phyloP scores from a whole-genome alignment of 805 yeast species.

The Yarrowia keelungensis region DNA sequence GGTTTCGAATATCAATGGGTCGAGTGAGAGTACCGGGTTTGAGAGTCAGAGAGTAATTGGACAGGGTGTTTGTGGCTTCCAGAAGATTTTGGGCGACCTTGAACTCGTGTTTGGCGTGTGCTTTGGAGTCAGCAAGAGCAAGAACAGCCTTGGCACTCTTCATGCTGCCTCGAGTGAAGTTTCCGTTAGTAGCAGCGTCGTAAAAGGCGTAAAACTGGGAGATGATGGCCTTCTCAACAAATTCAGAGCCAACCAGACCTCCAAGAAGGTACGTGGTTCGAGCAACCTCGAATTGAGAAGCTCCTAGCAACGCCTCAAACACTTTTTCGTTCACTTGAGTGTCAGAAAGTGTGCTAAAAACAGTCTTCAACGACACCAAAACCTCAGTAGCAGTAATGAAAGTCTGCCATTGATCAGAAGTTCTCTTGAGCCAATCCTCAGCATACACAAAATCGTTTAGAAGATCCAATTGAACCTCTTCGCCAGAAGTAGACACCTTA shows the following conservation, averaged over 20 bases:
- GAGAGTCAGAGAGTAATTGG: slow-evolving; percentile 46
- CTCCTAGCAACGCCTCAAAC: slow-evolving; percentile 43
- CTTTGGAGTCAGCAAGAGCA: slow-evolving; percentile 41
- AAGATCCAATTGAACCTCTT: slow-evolving; percentile 5
- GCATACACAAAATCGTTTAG: slow-evolving; percentile 22
- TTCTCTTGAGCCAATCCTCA: slow-evolving; percentile 21
- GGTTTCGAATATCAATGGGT: slow-evolving; percentile 45
- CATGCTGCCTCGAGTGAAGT: slow-evolving; percentile 53
- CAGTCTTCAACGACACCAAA: slow-evolving; percentile 20
- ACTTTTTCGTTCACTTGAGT: slow-evolving; percentile 38
- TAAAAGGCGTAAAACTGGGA: slow-evolving; percentile 54
- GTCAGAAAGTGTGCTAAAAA: slow-evolving; percentile 32
- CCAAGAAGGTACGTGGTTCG: slow-evolving; percentile 23
- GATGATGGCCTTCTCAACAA: slow-evolving; percentile 40
- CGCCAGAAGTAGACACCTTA: slow-evolving; percentile 12
- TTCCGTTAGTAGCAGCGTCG: slow-evolving; percentile 55
- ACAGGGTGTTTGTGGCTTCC: slow-evolving; percentile 46
- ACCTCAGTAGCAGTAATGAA: slow-evolving; percentile 19
- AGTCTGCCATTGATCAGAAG: slow-evolving; percentile 23
- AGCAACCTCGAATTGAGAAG: slow-evolving; percentile 46
- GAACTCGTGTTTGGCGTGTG: slow-evolving; percentile 39
- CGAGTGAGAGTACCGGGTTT: slow-evolving; percentile 46
- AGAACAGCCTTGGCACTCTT: slow-evolving; percentile 50
- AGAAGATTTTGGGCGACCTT: slow-evolving; percentile 44
- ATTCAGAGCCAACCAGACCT: slow-evolving; percentile 11